phyloP scores from a whole-genome alignment of 208 protist genomes.

The Wallacemonas sp. region DNA sequence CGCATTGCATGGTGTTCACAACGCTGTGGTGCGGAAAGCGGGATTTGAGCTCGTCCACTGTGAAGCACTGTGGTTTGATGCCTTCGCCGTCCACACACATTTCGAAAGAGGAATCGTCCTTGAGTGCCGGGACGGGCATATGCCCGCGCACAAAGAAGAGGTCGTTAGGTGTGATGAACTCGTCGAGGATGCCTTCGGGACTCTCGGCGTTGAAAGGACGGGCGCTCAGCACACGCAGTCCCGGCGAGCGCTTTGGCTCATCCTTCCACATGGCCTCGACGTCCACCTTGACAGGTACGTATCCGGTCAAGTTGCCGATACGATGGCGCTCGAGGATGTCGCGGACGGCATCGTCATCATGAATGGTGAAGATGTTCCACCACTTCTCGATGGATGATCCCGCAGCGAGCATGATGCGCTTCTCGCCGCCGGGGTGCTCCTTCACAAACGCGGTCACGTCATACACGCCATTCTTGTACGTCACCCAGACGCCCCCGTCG shows the following conservation, averaged over 20 bases:
- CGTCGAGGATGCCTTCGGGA: conserved; percentile 22
- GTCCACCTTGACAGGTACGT: conserved; percentile 19
- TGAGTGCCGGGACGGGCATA: conserved; percentile 65
- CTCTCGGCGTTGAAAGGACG: conserved; percentile 74
- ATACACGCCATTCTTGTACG: conserved; percentile 69
- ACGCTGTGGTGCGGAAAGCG: conserved; percentile 39
- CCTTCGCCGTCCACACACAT: conserved; percentile 34
- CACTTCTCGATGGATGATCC: conserved; percentile 68
- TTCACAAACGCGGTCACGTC: conserved; percentile 78
- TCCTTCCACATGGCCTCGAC: conserved; percentile 25
- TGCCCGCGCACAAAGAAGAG: conserved; percentile 83
- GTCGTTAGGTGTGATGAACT: conserved; percentile 69
- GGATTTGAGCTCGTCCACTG: conserved; percentile 50
- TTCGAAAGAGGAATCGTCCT: conserved; percentile 25
- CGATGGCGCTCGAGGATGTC: conserved; percentile 37
- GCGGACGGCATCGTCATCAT: conserved; percentile 42
- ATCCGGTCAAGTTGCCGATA: conserved; percentile 36
- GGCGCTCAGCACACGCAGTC: conserved; percentile 32
- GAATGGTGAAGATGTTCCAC: conserved; percentile 68
- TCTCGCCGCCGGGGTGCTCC: conserved; percentile 71
- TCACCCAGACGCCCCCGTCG: conserved; percentile 63
- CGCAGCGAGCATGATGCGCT: conserved; percentile 74
- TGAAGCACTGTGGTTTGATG: conserved; percentile 34
- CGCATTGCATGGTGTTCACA: conserved; percentile 62
- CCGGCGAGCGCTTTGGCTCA: conserved; percentile 33